phyloP scores from a whole-genome alignment of 2,329 filamentous ascomycete genomes.

The Stemphylium vesicarium region DNA sequence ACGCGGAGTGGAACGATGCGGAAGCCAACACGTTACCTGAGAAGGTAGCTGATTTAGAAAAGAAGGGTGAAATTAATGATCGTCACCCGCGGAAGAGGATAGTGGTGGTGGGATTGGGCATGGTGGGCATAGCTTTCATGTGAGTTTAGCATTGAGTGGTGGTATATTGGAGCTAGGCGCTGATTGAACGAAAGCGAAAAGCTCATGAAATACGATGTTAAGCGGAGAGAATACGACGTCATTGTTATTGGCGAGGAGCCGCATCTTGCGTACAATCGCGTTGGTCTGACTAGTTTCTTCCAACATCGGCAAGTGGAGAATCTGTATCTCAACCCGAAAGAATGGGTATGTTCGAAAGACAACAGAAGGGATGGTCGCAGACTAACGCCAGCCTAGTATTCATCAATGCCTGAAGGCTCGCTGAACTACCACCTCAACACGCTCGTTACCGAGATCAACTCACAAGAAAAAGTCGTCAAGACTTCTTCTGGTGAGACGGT shows the following conservation, averaged over 20 bases:
- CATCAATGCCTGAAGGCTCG: constrained; percentile 68
- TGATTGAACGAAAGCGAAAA: constrained; percentile 71
- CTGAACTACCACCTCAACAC: constrained; percentile 80
- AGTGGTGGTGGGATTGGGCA: constrained; percentile 86
- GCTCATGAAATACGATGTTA: constrained; percentile 80
- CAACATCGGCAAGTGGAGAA: constrained; percentile 84
- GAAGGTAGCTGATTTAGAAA: constrained; percentile 46
- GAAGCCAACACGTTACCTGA: constrained; percentile 55
- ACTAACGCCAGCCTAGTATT: constrained; percentile 60
- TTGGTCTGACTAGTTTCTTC: constrained; percentile 88
- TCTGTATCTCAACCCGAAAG: constrained; percentile 82
- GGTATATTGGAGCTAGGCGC: not conserved
- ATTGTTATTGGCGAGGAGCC: constrained; percentile 87
- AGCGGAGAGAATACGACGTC: constrained; percentile 76
- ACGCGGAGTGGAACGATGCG: constrained; percentile 54
- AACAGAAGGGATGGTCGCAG: not conserved
- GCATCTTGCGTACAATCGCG: constrained; percentile 88
- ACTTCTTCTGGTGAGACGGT: constrained; percentile 74
- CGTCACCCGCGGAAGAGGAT: constrained; percentile 64
- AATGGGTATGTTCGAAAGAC: constrained; percentile 66
- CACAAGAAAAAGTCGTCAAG: constrained; percentile 68
- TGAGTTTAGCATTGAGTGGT: constrained; percentile 55
- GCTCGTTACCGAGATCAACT: constrained; percentile 70
- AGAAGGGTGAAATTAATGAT: constrained; percentile 38
- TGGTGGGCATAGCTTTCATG: constrained; percentile 92